These are phyloP conservation scores for Raphanus hybrid DNA, from an alignment of 441 rosid genomes.

Conservation along the genomic window DNA sequence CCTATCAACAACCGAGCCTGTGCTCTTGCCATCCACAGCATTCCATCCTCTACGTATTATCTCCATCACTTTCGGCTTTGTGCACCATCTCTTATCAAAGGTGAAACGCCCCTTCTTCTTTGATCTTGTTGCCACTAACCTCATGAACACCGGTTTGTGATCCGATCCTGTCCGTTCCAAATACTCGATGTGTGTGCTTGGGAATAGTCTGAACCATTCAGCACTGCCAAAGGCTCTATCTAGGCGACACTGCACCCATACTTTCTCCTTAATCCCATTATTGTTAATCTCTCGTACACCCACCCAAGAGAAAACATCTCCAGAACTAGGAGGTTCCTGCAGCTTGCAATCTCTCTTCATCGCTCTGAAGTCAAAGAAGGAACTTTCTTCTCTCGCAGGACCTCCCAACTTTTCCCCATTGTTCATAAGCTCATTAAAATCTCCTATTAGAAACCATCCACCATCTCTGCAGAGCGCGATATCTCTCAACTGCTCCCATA, in stretches of 20 bases:
- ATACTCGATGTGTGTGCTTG: neutral
- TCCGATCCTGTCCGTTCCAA: neutral
- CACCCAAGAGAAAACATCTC: neutral
- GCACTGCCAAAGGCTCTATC: neutral
- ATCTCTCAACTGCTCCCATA: neutral
- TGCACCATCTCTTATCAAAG: neutral
- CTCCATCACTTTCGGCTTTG: neutral
- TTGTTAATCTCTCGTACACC: neutral
- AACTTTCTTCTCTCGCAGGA: neutral
- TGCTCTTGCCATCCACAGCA: neutral
- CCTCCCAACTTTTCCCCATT: neutral
- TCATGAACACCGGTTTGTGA: neutral
- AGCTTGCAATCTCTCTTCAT: neutral
- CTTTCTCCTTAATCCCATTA: neutral
- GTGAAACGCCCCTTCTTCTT: neutral
- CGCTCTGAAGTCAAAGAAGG: neutral
- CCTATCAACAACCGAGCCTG: neutral
- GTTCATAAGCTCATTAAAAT: neutral
- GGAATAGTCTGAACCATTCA: neutral
- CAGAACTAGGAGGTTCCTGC: neutral
- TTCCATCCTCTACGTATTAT: neutral
- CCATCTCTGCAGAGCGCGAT: neutral
- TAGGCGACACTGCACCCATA: neutral
- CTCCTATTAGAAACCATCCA: neutral
- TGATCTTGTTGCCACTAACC: neutral